Percentiles rank a stretch among this genome's conserved stretches.
Evolutionary conservation across 192 early-diverging fungal genomes (phyloP).

Genomic region (Coemansia sp.): DNA sequence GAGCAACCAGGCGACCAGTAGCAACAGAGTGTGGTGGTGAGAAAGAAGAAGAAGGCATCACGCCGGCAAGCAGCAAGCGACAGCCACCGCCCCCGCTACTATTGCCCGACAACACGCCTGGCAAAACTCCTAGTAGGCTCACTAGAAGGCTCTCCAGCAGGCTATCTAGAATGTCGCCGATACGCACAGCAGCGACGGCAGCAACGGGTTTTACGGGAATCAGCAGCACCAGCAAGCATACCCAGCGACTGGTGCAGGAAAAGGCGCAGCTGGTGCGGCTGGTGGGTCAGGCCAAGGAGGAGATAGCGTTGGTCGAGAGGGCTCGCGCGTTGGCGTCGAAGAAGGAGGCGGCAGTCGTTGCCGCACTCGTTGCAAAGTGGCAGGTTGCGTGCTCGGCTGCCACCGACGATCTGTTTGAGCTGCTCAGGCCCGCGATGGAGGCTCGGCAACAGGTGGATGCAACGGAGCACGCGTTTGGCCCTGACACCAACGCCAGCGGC

Average conservation of each 20-base stretch:
- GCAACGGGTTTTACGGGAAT: background rate
- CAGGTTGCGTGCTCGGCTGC: slow-evolving; percentile 38
- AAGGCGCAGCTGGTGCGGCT: slow-evolving; percentile 22
- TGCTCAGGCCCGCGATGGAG: slow-evolving; percentile 46
- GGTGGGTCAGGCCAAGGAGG: slow-evolving; percentile 18
- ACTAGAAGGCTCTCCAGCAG: background rate
- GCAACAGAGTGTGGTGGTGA: background rate
- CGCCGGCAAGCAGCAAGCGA: slow-evolving; percentile 6
- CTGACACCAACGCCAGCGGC: background rate
- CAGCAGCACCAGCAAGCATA: slow-evolving; percentile 4
- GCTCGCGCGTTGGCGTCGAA: slow-evolving; percentile 21
- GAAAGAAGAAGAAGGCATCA: background rate
- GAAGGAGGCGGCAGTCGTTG: slow-evolving; percentile 25
- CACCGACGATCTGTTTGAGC: slow-evolving; percentile 39
- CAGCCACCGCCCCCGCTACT: no score
- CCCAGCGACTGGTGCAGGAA: slow-evolving; percentile 19
- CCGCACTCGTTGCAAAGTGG: slow-evolving; percentile 37
- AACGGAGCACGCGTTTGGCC: slow-evolving; percentile 11
- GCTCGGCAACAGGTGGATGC: slow-evolving; percentile 21
- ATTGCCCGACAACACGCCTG: no score
- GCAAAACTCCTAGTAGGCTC: no score
- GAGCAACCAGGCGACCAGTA: background rate
- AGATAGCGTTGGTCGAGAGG: slow-evolving; percentile 31
- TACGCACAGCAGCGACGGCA: background rate
- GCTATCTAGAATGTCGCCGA: background rate